phyloP scores from a whole-genome alignment of 208 protist genomes.

The Crithidia sp. region DNA sequence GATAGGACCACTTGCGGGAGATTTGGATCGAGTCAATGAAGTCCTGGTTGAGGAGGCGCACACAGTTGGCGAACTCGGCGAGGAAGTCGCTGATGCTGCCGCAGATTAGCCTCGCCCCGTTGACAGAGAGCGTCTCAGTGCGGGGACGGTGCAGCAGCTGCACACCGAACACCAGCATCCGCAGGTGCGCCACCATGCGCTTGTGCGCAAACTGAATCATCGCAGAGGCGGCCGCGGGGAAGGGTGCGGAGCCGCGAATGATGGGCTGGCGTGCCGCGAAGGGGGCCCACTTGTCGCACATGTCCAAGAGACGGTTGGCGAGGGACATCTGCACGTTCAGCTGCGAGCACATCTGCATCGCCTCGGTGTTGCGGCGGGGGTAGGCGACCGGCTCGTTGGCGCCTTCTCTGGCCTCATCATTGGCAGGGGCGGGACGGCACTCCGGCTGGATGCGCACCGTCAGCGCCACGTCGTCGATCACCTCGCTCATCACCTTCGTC shows the following conservation, averaged over 20 bases:
- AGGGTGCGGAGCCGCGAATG: conserved; percentile 29
- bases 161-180: conserved; percentile 39
- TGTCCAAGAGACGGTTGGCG: conserved; percentile 13
- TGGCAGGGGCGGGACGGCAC: conserved; percentile 2
- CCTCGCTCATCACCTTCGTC: conserved; percentile 38
- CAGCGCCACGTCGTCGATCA: conserved; percentile 39
- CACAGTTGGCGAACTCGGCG: conserved; percentile 27
- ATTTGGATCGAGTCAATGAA: conserved; percentile 45
- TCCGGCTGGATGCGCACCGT: conserved; percentile 26
- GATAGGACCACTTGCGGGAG: conserved; percentile 41
- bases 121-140: background rate
- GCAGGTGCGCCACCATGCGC: conserved; percentile 27
- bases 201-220: conserved; percentile 28
- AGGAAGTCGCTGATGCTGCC: conserved; percentile 37
- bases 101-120: conserved; percentile 12
- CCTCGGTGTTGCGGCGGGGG: conserved; percentile 25
- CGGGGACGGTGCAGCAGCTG: conserved; percentile 46
- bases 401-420: background rate
- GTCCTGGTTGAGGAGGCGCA: conserved; percentile 37
- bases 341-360: conserved; percentile 42
- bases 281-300: conserved; percentile 47
- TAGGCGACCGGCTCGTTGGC: background rate
- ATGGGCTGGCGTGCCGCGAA: conserved; percentile 29
- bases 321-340: conserved; percentile 38
- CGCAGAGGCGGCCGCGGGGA: conserved; percentile 22